phyloP scores from a whole-genome alignment of 768 basidiomycete genomes.

The Rhizopogon sp. region DNA sequence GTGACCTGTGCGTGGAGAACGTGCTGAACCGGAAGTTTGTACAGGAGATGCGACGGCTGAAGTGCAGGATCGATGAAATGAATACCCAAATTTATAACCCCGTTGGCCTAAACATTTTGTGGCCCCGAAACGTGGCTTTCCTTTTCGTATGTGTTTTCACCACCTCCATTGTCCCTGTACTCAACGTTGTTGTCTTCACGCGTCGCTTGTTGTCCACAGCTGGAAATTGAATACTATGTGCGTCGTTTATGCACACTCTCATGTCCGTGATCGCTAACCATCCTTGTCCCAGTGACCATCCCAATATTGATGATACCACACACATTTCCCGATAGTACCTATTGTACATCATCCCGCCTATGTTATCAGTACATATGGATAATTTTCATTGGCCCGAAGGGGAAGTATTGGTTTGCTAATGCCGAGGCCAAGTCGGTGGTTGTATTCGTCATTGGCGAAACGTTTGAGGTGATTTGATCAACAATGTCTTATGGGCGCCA shows the following conservation, averaged over 20 bases:
- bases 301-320: not conserved
- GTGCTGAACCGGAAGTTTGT: conserved; percentile 3
- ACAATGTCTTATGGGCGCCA: not conserved
- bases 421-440: not conserved
- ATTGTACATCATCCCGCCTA: not conserved
- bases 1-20: not conserved
- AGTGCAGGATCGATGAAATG: conserved; percentile 54
- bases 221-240: conserved; percentile 95
- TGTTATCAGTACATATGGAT: not conserved
- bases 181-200: not conserved
- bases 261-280: conserved; percentile 2
- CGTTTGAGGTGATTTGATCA: not conserved
- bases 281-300: conserved; percentile 1
- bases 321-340: not conserved
- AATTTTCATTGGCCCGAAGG: not conserved
- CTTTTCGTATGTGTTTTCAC: conserved; percentile 69
- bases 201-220: conserved; percentile 36
- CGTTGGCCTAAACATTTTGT: conserved; percentile 80
- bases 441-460: not conserved
- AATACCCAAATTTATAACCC: conserved; percentile 81
- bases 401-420: not conserved
- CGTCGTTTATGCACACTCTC: conserved; percentile 26
- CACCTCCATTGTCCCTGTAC: not conserved
- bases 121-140: conserved; percentile 82
- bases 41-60: conserved; percentile 76